Conservation (phyloP, 768 basidiomycete species). For the Sistotremastrum suecicum region DNA sequence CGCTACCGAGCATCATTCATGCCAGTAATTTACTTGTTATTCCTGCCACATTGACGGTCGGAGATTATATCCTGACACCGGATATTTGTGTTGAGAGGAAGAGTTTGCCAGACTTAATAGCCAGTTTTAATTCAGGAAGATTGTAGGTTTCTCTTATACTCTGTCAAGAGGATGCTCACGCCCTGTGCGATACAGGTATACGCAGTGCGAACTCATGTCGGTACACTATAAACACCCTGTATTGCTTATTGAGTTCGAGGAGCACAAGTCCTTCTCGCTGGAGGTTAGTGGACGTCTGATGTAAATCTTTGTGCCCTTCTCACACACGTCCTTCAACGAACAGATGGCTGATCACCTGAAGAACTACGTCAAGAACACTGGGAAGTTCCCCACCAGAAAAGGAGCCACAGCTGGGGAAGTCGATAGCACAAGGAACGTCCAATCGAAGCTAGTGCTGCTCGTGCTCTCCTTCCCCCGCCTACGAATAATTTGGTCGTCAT, state of each 20-base stretch:
- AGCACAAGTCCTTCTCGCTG: constrained; percentile 88
- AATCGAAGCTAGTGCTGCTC: constrained; percentile 86
- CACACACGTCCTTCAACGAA: background rate
- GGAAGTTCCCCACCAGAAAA: constrained; percentile 44
- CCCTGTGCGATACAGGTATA: constrained; percentile 43
- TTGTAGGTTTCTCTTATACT: constrained; percentile 41
- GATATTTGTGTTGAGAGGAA: constrained; percentile 96
- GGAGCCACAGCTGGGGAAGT: constrained; percentile 14
- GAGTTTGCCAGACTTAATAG: constrained; percentile 83
- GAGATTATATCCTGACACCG: constrained; percentile 91
- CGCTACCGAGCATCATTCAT: constrained; percentile 80
- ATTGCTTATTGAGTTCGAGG: constrained; percentile 92
- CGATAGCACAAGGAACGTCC: constrained; percentile 42
- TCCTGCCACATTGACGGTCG: constrained; percentile 88
- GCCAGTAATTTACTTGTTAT: constrained; percentile 65
- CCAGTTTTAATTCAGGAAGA: constrained; percentile 86
- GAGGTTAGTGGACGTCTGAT: constrained; percentile 37
- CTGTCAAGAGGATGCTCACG: background rate
- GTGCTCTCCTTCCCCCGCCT: constrained; percentile 83
- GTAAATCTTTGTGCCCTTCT: background rate
- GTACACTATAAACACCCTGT: constrained; percentile 91
- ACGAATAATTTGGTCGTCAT: constrained; percentile 95
- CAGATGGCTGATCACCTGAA: constrained; percentile 56
- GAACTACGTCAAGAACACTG: constrained; percentile 45
- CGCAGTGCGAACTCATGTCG: constrained; percentile 95